Base-by-base conservation (phyloP, 257 asterid genomes). In the Leptodermis oblonga region DNA sequence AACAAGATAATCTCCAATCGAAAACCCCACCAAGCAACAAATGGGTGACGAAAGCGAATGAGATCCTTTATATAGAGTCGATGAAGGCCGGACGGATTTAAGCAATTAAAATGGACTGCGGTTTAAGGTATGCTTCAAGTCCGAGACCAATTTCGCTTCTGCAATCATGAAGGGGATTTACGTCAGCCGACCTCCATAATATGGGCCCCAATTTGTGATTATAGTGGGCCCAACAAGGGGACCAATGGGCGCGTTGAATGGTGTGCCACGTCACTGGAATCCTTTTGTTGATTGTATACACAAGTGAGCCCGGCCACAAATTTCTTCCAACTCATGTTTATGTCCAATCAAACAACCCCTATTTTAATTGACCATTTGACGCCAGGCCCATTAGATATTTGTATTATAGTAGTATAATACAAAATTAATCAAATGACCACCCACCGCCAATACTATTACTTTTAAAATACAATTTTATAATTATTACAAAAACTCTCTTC, bases 131-230 rank as follows among this genome's bases (percentile, higher is more conserved):
- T 39, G 34, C 49, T 59, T 83, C 72, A 73, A 75, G 30, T 85
- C 90, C 94, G 86, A 36, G 39, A 33, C 34, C 42, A 62, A 56
- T 41, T 62, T 48, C 12, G 45, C 28, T 30, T 23, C 70, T 62
- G 58, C 76, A 70, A 78, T 78, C 70, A 69, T 73, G 65, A 48
- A 61, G 15, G n/a, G 28, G 12, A 49, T 13, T 26, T 78, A 75
- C 81, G 86, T 76, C 82, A 68, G 71, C 72, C 55, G 79, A 46
- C 8, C 72, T 30, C 54, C n/a, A 17, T 10, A 42, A 33, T 22
- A 13, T 67, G 79, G 88, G 63, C 8, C 83, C 73, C 64, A 20
- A 31, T n/a, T 3, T 8, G 0, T 58, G 26, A 3, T 8, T n/a
- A 25, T 11, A 0, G 62, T 5, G 62, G 69, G 67, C 20, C 66